These are phyloP conservation scores for Glutinoglossum americanum DNA, from an alignment of 495 filamentous ascomycete genomes.

Conservation along the genomic window DNA sequence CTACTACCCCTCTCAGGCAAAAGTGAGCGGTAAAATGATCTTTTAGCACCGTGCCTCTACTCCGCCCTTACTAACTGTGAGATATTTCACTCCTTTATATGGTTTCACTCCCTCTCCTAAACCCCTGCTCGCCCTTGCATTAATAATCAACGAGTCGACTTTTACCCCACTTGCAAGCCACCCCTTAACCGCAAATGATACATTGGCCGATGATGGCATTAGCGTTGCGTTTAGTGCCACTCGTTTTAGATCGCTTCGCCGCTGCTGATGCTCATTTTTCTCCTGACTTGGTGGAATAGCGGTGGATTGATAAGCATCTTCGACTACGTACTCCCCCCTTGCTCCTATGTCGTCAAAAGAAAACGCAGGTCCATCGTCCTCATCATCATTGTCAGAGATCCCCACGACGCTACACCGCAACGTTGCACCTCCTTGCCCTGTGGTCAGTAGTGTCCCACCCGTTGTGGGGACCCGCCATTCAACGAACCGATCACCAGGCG, in stretches of 20 bases:
- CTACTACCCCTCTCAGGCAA: neutral
- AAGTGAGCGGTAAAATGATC: neutral
- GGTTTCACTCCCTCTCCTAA: conserved; percentile 75
- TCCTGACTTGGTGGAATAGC: conserved; percentile 14
- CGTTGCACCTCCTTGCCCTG: conserved; percentile 40
- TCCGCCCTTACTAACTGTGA: conserved; percentile 70
- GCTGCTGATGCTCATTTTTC: conserved; percentile 3
- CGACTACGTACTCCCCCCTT: conserved; percentile 33
- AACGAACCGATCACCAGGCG: conserved; percentile 42
- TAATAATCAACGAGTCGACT: conserved; percentile 72
- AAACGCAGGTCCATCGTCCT: conserved; percentile 17
- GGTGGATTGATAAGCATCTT: conserved; percentile 10
- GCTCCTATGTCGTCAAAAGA: neutral
- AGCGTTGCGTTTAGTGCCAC: conserved; percentile 52
- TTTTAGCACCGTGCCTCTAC: conserved; percentile 48
- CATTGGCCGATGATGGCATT: conserved; percentile 74
- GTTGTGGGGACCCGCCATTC: conserved; percentile 72
- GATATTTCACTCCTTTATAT: conserved; percentile 96
- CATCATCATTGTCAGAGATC: conserved; percentile 38
- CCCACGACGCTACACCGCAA: conserved; percentile 65
- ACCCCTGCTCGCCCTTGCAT: conserved; percentile 67
- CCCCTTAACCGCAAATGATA: conserved; percentile 81
- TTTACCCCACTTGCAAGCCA: conserved; percentile 89
- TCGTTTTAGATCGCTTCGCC: conserved; percentile 24
- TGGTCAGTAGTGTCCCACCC: conserved; percentile 27